A percentile compares a stretch with the other conserved stretches of the same genome.
Conservation (phyloP, 768 basidiomycete species). For the Agrocybe pediades region DNA sequence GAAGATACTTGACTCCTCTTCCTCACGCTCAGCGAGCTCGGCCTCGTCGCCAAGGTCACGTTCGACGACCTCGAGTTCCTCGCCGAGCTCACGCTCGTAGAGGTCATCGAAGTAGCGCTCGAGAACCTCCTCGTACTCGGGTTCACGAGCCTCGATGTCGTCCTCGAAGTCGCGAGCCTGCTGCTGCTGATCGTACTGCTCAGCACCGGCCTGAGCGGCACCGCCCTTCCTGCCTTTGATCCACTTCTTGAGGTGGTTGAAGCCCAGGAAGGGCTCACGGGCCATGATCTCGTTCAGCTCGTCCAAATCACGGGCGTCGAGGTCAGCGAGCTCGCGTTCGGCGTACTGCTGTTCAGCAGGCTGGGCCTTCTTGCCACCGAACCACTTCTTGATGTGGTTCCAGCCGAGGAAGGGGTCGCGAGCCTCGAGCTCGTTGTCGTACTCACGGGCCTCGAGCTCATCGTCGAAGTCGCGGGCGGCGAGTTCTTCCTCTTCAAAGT, state of each 20-base stretch:
- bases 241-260: not conserved
- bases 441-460: conserved; percentile 11
- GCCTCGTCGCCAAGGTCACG: conserved; percentile 6
- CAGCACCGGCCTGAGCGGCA: not conserved
- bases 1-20: not conserved
- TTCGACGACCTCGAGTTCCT: conserved; percentile 6
- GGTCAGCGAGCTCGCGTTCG: not conserved
- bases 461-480: conserved; percentile 17
- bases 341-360: not conserved
- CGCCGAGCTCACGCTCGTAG: conserved; percentile 10
- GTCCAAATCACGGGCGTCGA: conserved; percentile 1
- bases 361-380: not conserved
- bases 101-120: conserved; percentile 13
- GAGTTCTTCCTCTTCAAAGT: conserved; percentile 8
- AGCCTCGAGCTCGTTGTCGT: not conserved
- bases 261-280: not conserved
- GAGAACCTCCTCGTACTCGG: conserved; percentile 9
- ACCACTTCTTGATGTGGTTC: not conserved
- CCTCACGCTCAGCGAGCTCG: conserved; percentile 9
- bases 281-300: conserved; percentile 1
- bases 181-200: not conserved
- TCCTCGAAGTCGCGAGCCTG: not conserved
- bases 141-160: not conserved
- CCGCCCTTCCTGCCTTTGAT: not conserved
- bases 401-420: not conserved